Evolutionary conservation across 208 protist genomes (phyloP).

Genomic region (Leishmania lainsoni): DNA sequence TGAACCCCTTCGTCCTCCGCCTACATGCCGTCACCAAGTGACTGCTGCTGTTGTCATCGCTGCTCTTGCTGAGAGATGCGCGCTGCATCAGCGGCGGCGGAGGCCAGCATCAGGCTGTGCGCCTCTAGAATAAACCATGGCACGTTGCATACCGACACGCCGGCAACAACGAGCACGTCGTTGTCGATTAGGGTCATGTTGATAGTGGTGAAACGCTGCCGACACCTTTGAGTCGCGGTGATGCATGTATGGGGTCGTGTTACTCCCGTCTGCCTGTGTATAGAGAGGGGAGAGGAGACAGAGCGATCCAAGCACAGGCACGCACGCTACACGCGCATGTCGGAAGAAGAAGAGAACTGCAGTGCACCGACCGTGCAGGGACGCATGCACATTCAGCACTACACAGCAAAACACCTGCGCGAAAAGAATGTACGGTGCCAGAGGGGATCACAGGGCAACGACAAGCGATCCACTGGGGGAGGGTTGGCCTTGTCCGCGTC

Average conservation of each 20-base stretch:
- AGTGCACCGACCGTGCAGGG: neutral
- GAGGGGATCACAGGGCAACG: neutral
- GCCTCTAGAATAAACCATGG: constrained; percentile 30
- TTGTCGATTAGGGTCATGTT: constrained; percentile 1
- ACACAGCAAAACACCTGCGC: neutral
- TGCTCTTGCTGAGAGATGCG: neutral
- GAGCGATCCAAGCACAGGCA: neutral
- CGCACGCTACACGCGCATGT: constrained; percentile 1
- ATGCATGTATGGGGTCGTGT: neutral
- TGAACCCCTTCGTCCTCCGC: constrained; percentile 9
- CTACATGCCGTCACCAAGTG: neutral
- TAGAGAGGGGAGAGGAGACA: neutral
- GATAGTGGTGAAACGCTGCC: neutral
- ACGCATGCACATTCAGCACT: neutral
- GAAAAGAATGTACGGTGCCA: neutral
- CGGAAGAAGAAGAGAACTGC: neutral
- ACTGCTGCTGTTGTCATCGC: constrained; percentile 3
- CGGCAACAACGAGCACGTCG: constrained; percentile 11
- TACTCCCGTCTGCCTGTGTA: neutral
- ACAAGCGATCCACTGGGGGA: neutral
- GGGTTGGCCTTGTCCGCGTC: neutral
- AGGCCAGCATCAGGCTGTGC: constrained; percentile 26
- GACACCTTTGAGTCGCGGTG: neutral
- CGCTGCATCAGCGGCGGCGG: neutral
- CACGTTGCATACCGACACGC: constrained; percentile 27